Percentiles rank a stretch among this genome's conserved stretches.
Conservation (phyloP, 768 basidiomycete genomes). For the Trichaptum fuscoviolaceum region DNA sequence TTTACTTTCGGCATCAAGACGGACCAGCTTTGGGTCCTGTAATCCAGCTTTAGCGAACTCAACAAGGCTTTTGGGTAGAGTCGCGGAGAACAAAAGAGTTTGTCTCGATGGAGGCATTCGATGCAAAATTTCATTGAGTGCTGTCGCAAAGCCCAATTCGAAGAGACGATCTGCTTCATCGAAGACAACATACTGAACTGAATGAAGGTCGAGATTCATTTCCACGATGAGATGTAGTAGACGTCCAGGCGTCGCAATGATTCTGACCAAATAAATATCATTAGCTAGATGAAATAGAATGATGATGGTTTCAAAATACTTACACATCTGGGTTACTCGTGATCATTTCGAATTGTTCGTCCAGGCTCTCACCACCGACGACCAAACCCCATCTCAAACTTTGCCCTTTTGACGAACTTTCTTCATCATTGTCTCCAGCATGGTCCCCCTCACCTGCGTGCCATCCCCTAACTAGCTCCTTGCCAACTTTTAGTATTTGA, state of each 20-base stretch:
- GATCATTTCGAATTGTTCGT: slow-evolving; percentile 96
- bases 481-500: slow-evolving; percentile 91
- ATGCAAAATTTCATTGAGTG: slow-evolving; percentile 86
- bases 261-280: slow-evolving; percentile 38
- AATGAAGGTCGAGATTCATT: slow-evolving; percentile 89
- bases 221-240: slow-evolving; percentile 95
- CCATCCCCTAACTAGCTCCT: slow-evolving; percentile 86
- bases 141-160: slow-evolving; percentile 95
- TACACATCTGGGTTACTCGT: slow-evolving; percentile 93
- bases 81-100: slow-evolving; percentile 94
- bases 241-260: slow-evolving; percentile 97
- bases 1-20: slow-evolving; percentile 95
- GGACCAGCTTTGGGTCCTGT: slow-evolving; percentile 87
- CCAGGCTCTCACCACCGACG: slow-evolving; percentile 92
- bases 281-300: slow-evolving; percentile 12
- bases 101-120: slow-evolving; percentile 85
- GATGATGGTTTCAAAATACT: slow-evolving; percentile 27
- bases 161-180: slow-evolving; percentile 99
- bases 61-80: slow-evolving; percentile 90
- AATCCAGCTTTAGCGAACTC: slow-evolving; percentile 99
- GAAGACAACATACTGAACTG: slow-evolving; percentile 87
- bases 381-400: slow-evolving; percentile 85
- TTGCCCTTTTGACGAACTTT: slow-evolving; percentile 50
- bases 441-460: slow-evolving; percentile 55
- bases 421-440: slow-evolving; percentile 60